These are phyloP conservation scores for Nectriaceae sp. DNA, from an alignment of 2,329 filamentous ascomycete species.

Conservation along the genomic window DNA sequence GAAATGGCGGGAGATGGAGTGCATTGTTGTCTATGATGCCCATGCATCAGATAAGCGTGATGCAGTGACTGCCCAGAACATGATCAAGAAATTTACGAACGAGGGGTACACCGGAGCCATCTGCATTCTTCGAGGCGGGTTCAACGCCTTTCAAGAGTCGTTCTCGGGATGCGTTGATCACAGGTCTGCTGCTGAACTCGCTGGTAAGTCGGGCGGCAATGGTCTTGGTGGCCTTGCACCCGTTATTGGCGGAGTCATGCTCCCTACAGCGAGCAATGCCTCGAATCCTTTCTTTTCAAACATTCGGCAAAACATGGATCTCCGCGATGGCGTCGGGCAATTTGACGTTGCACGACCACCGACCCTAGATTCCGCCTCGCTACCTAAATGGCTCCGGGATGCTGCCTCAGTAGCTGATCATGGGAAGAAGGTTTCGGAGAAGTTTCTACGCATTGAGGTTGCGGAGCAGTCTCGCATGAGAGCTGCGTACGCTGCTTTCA, in stretches of 20 bases:
- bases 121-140: conserved; percentile 80
- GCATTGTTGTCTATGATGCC: conserved; percentile 86
- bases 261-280: conserved; percentile 69
- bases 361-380: conserved; percentile 47
- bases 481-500: conserved; percentile 63
- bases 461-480: conserved; percentile 92
- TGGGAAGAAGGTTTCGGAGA: conserved; percentile 78
- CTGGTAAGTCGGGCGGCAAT: conserved; percentile 51
- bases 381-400: conserved; percentile 77
- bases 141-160: conserved; percentile 68
- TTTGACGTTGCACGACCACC: conserved; percentile 56
- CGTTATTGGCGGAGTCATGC: conserved; percentile 85
- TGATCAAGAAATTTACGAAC: conserved; percentile 86
- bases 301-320: conserved; percentile 94
- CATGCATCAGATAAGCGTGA: conserved; percentile 78
- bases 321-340: conserved; percentile 90
- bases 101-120: conserved; percentile 78
- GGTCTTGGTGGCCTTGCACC: conserved; percentile 53
- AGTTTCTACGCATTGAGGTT: conserved; percentile 81
- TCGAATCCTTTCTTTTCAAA: conserved; percentile 93
- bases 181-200: conserved; percentile 37
- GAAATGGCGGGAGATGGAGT: conserved; percentile 71
- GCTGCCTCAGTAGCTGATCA: conserved; percentile 69
- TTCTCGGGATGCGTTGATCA: conserved; percentile 67
- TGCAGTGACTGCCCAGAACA: conserved; percentile 77